Conservation (phyloP, 176 grass and related monocot species). For the Cenchrus purpureus region DNA sequence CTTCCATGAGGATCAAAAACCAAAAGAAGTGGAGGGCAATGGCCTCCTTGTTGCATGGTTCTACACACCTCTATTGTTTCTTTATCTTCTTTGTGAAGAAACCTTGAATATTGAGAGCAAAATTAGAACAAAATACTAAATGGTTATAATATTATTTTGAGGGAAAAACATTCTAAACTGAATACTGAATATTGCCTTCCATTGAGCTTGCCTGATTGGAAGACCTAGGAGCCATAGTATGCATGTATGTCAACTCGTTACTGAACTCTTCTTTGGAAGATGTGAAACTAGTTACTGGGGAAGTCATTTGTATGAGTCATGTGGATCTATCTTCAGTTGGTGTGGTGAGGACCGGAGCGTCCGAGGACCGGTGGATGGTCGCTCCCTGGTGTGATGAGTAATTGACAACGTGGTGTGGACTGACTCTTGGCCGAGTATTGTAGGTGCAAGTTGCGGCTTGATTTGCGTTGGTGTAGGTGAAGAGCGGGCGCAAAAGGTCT, state of each 20-base stretch:
- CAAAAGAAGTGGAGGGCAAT: conserved; percentile 79
- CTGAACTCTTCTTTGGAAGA: conserved; percentile 68
- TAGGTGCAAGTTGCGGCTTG: no score
- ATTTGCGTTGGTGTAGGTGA: no score
- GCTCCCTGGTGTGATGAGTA: no score
- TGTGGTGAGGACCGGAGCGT: conserved; percentile 30
- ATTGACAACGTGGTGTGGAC: no score
- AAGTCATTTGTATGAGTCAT: conserved; percentile 76
- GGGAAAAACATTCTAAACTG: not conserved
- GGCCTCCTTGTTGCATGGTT: conserved; percentile 67
- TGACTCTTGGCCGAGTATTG: no score
- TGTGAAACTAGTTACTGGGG: conserved; percentile 71
- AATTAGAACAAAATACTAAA: no score
- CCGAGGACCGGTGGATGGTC: no score
- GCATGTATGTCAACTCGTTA: conserved; percentile 70
- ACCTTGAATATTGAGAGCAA: no score
- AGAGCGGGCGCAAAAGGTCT: no score
- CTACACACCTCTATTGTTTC: conserved; percentile 67
- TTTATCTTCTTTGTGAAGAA: conserved; percentile 55
- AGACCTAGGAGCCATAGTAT: conserved; percentile 50
- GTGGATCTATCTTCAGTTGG: conserved; percentile 54
- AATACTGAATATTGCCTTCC: conserved; percentile 63
- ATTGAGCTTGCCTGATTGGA: conserved; percentile 22
- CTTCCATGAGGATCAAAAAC: conserved; percentile 72
- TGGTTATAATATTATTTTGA: not conserved